phyloP scores from a whole-genome alignment of 2,329 filamentous ascomycete genomes.

The Aspergillus aculeatinus region DNA sequence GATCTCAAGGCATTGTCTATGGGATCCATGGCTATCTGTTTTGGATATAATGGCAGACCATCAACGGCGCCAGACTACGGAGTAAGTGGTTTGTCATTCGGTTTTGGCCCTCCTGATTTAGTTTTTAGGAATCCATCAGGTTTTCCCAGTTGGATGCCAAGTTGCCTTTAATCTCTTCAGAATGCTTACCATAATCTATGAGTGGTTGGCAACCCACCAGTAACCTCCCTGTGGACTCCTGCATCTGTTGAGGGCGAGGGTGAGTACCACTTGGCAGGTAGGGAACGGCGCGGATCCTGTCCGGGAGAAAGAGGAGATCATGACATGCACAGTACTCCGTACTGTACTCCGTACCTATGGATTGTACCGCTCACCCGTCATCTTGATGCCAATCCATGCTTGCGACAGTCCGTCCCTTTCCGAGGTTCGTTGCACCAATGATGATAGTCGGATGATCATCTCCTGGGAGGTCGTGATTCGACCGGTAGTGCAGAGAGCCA shows the following conservation, averaged over 20 bases:
- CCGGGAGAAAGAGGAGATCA: too few species aligned
- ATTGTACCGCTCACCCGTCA: background rate
- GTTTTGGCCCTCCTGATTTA: background rate
- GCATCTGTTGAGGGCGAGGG: too few species aligned
- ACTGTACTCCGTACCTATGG: too few species aligned
- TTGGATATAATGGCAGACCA: slow-evolving; percentile 2
- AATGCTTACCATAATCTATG: background rate
- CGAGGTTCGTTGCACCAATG: background rate
- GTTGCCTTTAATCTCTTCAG: background rate
- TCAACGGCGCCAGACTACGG: background rate
- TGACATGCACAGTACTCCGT: too few species aligned
- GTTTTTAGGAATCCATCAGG: background rate
- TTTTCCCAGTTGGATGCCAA: background rate
- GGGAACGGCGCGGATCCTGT: too few species aligned
- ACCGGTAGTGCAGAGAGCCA: slow-evolving; percentile 1
- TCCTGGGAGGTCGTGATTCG: slow-evolving; percentile 5
- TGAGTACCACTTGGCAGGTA: too few species aligned
- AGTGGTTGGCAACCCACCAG: background rate
- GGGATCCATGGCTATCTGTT: background rate
- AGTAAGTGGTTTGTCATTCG: background rate
- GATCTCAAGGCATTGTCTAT: background rate
- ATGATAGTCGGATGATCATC: slow-evolving; percentile 19
- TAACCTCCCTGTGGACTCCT: background rate
- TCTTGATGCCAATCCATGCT: background rate
- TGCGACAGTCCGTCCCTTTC: background rate